Evolutionary conservation across 768 basidiomycete genomes (phyloP), one percentile per base, ranked within the genome.

Genomic region (Mycena belliarum): DNA sequence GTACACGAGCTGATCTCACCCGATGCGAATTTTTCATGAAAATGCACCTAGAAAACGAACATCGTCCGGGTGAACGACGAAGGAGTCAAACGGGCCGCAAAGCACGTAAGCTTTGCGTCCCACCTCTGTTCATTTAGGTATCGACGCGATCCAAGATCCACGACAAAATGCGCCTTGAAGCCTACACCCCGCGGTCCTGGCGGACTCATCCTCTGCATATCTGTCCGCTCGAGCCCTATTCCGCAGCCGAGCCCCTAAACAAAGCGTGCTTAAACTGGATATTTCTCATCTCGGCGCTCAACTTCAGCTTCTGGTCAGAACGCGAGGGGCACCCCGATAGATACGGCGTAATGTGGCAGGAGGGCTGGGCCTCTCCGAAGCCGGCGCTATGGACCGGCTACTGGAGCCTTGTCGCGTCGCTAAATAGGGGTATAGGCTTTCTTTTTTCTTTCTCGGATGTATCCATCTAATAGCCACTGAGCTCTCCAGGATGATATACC

Each of bases 251-350:
- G 52, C 80, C 85, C 9, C 71, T 77, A 57, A 89, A 84, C 37
- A 81, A 75, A 67, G 72, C 76, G 40, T 82, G 80, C 45, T 75
- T 95, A 26, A 76, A 94, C 73, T 95, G 93, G 93, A 87, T 95
- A 57, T 95, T 95, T 72, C 82, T 91, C 59, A 86, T 95, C 40
- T 93, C 89, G 3, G 82, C 87, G 16, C 80, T 93, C 49, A 96
- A 93, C 71, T 96, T 92, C 71, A 90, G 82, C 65, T 96, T 92
- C 71, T 95, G 95, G 94, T 93, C 88, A 0, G 85, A 87, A 66
- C 78, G 72, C 40, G 84, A 87, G 59, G 82, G 84, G 0, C 70
- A 63, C 6, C 63, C 75, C 4, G 84, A 82, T 32, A 79, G 91
- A 25, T 96, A 85, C 67, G 91, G 88, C 21, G 85, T 95, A 3